A percentile compares a stretch with the other conserved stretches of the same genome.
These are phyloP conservation scores for Aspergillus sp. DNA, from an alignment of 2,329 filamentous ascomycete genomes.

Conservation along the genomic window DNA sequence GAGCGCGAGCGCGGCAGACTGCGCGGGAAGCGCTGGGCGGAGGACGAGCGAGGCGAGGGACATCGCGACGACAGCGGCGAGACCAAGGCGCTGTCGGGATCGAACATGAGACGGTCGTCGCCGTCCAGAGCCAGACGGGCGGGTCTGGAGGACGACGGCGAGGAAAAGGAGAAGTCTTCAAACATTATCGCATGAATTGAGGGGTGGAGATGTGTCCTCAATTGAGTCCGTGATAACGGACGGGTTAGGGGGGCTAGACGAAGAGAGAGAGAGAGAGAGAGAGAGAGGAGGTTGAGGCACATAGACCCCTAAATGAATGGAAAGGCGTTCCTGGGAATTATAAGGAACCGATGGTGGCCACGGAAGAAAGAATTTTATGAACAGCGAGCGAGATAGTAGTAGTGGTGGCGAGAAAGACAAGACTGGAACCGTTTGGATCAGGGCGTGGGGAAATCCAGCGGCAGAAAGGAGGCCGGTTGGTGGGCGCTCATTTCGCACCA, in stretches of 20 bases:
- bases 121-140: conserved; percentile 27
- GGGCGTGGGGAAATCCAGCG: background rate
- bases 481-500: background rate
- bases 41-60: conserved; percentile 36
- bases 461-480: background rate
- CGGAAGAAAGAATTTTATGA: conserved; percentile 1
- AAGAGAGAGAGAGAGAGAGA: background rate
- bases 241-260: background rate
- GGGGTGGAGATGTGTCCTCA: background rate
- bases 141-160: conserved; percentile 30
- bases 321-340: background rate
- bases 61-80: conserved; percentile 43
- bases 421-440: background rate
- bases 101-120: conserved; percentile 34
- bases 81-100: conserved; percentile 36
- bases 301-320: background rate
- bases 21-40: conserved; percentile 28
- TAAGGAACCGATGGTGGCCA: conserved; percentile 4
- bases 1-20: conserved; percentile 31
- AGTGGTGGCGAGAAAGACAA: background rate
- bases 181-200: conserved; percentile 30
- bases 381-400: background rate
- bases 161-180: conserved; percentile 42
- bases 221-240: background rate
- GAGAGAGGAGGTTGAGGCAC: background rate